Base-by-base conservation (phyloP, 1,284 basidiomycete species). In the Malassezia pachydermatis region DNA sequence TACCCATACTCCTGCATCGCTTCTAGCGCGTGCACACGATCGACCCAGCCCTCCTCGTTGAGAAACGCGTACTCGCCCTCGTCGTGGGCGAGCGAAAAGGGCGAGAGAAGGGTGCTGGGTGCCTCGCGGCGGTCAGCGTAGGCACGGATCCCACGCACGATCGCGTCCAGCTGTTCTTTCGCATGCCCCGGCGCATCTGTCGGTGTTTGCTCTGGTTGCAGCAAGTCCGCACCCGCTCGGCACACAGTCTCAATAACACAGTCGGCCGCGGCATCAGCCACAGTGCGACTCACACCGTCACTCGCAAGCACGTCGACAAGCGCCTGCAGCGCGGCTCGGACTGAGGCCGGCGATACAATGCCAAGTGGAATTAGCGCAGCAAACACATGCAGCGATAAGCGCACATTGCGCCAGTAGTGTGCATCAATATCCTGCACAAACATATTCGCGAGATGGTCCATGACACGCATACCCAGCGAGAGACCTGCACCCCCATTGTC, bases 261-360 rank as follows among this genome's bases (percentile, higher is more conserved):
- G 17, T 88, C 73, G 1, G 84, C 84, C 0, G 86, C 87, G 3
- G 22, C 27, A 10, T 45, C 49, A 8, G 36, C 41, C 16, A 30
- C 48, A n/a, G 22, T 17, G 30, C 41, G 41, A 16, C 41, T n/a
- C 5, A 87, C 87, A 38, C 84, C 86, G 56, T 90, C 86, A 68
- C 92, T 88, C 58, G 88, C 85, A 22, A 94, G 75, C 2, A 92
- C 88, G 0, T 82, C 78, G 3, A 83, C 81, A 60, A 92, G 86
- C 0, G 86, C 84, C 54, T 82, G 80, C 22, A 92, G 77, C 10
- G 89, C 79, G 6, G 80, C 77, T 37, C 84, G 76, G 75, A 94
- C 78, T 3, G 87, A 88, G 13, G 81, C 77, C 0, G 81, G 73
- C 2, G 84, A 80, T 41, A 94, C 78, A 1, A 92, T 75, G 41